phyloP scores from a whole-genome alignment of 257 asterid genomes.

The Rehmannia glutinosa region DNA sequence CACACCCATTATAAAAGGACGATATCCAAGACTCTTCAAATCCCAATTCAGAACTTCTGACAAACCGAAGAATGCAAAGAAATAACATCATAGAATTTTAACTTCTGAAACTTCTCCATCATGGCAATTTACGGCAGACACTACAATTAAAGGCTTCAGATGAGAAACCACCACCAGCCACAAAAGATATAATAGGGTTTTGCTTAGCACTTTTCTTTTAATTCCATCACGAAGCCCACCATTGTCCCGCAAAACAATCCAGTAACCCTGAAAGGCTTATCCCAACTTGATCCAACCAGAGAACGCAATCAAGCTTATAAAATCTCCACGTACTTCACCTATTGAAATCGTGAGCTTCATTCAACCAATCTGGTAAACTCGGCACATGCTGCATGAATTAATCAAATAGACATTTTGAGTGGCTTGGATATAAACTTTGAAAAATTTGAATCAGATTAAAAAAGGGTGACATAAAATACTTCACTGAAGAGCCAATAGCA shows the following conservation, averaged over 20 bases:
- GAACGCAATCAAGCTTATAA: conserved; percentile 40
- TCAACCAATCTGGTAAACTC: conserved; percentile 58
- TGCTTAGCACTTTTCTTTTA: conserved; percentile 30
- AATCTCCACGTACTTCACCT: conserved; percentile 41
- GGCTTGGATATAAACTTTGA: neutral
- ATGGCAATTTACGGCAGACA: conserved; percentile 31
- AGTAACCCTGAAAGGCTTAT: conserved; percentile 16
- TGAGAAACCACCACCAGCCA: conserved; percentile 36
- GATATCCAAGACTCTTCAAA: neutral
- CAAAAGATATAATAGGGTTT: conserved; percentile 14
- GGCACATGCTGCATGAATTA: conserved; percentile 59
- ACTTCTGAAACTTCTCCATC: conserved; percentile 31
- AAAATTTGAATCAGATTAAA: neutral
- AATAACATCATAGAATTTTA: conserved; percentile 10
- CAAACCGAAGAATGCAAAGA: conserved; percentile 17
- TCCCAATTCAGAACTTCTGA: too few relatives aligned
- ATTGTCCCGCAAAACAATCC: conserved; percentile 34
- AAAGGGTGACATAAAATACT: neutral
- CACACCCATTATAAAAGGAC: neutral
- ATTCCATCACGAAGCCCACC: conserved; percentile 31
- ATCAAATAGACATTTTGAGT: neutral
- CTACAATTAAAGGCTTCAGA: conserved; percentile 25
- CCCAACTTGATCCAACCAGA: conserved; percentile 46
- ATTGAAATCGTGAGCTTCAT: conserved; percentile 54
- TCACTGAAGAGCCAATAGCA: too few relatives aligned